Base-by-base conservation (phyloP, 768 basidiomycete species). In the Mycena belliarum region DNA sequence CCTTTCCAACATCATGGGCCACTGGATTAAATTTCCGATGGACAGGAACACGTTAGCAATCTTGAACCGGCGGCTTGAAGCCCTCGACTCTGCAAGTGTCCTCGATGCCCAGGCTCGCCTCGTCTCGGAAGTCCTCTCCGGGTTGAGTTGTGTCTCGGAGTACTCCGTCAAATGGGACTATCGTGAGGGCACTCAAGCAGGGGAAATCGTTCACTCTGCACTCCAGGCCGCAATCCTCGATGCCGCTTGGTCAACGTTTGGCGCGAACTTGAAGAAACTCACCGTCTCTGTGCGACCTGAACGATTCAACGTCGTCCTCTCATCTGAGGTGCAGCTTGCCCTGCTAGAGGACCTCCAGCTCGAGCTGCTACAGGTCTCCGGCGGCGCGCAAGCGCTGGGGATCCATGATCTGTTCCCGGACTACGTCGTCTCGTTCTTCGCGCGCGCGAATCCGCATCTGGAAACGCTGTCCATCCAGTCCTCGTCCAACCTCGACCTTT, bases 121-220 rank as follows among this genome's bases (percentile, higher is more conserved):
- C 37, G 38, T 60, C 20, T 45, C 44, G 43, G 53, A 55, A 6
- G 20, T 60, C 14, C 28, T 55, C 38, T 18, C 49, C 16, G 24
- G 16, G n/a, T 28, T 51, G 33, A 49, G 12, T 6, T 6, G 25
- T 10, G 49, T 50, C 43, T 50, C 59, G 37, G 53, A 55, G 29
- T 60, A 51, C 48, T 40, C 53, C 20, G 42, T 60, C 4, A 47
- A 38, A 42, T 60, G 59, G 59, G 44, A 55, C 49, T 51, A 46
- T 37, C 49, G 26, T 8, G 52, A 59, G 28, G 57, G 51, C 18
- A 59, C 49, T 15, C 57, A 35, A 35, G 52, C 45, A 15, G 57
- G 46, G 15, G 57, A 59, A 25, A 9, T 59, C 12, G 49, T 59
- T 25, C 57, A 59, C 35, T 23, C 45, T 2, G 26, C 49, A 18